Evolutionary conservation across 75 land plant species (phyloP).

Genomic region (Pseudotsuga menziesii): DNA sequence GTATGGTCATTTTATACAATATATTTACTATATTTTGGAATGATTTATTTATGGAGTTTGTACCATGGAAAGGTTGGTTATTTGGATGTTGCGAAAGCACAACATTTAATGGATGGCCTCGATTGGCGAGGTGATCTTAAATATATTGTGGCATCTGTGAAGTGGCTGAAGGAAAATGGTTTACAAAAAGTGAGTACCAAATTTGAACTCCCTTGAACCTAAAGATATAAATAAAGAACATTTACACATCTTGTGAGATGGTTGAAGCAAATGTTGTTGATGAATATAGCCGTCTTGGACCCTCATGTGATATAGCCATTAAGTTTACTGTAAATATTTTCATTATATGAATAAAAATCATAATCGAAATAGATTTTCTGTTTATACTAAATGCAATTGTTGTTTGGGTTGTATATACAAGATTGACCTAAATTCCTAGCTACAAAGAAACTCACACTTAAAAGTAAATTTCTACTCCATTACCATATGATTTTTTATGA

Average conservation of each 20-base stretch:
- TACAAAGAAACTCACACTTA: no score
- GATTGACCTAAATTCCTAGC: no score
- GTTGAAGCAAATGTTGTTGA: not conserved
- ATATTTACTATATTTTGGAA: not conserved
- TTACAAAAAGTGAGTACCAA: conserved; percentile 54
- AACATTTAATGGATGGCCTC: conserved; percentile 83
- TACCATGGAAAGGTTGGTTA: conserved; percentile 91
- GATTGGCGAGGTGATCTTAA: conserved; percentile 89
- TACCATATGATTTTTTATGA: no score
- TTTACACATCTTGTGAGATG: not conserved
- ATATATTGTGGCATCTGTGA: conserved; percentile 75
- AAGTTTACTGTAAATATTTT: no score
- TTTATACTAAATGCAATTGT: no score
- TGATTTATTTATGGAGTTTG: conserved; percentile 38
- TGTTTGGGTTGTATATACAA: no score
- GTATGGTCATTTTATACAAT: not conserved
- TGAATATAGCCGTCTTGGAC: not conserved
- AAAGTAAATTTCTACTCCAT: no score
- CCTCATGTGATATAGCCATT: not conserved
- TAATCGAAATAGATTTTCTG: no score
- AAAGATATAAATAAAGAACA: not conserved
- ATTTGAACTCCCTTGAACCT: not conserved
- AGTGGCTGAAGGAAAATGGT: conserved; percentile 85
- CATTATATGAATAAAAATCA: no score
- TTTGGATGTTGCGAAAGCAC: conserved; percentile 89